Conservation (phyloP, 2,329 filamentous ascomycete species). For the Clonostachys rhizophaga region DNA sequence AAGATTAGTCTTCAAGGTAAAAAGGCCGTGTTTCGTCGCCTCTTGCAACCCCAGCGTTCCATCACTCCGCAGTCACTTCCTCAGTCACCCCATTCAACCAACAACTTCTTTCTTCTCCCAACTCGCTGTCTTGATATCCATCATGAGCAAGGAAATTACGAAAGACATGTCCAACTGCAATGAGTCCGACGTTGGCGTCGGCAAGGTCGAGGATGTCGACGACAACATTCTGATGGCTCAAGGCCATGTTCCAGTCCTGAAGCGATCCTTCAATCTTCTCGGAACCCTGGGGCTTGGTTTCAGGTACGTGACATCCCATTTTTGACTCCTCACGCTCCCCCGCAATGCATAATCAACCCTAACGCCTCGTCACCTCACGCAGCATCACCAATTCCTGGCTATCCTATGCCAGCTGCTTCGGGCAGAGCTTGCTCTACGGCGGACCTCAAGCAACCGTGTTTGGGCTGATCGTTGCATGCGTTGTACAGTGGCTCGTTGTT, state of each 20-base stretch:
- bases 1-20: no score
- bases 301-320: neutral
- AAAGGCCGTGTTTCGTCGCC: no score
- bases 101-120: no score
- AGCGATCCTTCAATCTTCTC: conserved; percentile 6
- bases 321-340: neutral
- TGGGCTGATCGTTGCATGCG: conserved; percentile 8
- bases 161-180: neutral
- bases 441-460: conserved; percentile 9
- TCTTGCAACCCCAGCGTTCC: no score
- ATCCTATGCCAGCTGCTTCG: conserved; percentile 9
- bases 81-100: no score
- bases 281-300: conserved; percentile 6
- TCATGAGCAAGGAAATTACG: neutral
- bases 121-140: neutral
- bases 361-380: no score
- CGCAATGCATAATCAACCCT: no score
- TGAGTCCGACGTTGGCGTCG: conserved; percentile 2
- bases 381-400: conserved; percentile 10
- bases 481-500: conserved; percentile 9
- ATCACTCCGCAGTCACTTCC: no score
- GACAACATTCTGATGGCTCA: conserved; percentile 9
- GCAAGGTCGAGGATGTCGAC: conserved; percentile 4
- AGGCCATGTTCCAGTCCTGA: conserved; percentile 7
- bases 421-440: conserved; percentile 5